Evolutionary conservation across 2,329 filamentous ascomycete species (phyloP).

Genomic region (Podosphaera fusca): DNA sequence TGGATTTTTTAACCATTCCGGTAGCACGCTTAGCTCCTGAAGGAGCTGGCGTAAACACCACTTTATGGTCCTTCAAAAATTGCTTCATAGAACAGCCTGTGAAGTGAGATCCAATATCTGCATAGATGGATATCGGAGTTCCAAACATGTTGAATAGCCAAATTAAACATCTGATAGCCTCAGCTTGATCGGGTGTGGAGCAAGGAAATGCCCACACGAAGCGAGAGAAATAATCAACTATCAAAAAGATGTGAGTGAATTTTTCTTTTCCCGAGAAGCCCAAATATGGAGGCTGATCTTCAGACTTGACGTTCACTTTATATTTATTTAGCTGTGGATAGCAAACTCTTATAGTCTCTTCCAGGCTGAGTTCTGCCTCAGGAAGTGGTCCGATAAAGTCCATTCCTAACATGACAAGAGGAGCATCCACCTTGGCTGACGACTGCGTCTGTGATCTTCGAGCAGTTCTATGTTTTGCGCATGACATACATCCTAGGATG

Average conservation of each 20-base stretch:
- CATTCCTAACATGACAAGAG: background rate
- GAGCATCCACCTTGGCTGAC: background rate
- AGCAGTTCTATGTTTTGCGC: background rate
- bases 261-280: background rate
- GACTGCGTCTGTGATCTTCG: background rate
- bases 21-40: background rate
- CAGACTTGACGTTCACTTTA: background rate
- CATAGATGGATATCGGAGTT: background rate
- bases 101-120: background rate
- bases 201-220: background rate
- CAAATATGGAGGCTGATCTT: background rate
- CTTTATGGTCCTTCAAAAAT: background rate
- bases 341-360: background rate
- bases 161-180: background rate
- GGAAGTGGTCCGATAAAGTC: background rate
- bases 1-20: background rate
- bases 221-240: background rate
- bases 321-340: background rate
- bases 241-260: background rate
- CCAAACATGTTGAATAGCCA: background rate
- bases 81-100: background rate
- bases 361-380: background rate
- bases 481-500: constrained; percentile 1
- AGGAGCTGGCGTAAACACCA: background rate
- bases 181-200: background rate